These are phyloP conservation scores for Tripidium arundinaceum DNA, from an alignment of 202 grass and related monocot species.

Conservation along the genomic window DNA sequence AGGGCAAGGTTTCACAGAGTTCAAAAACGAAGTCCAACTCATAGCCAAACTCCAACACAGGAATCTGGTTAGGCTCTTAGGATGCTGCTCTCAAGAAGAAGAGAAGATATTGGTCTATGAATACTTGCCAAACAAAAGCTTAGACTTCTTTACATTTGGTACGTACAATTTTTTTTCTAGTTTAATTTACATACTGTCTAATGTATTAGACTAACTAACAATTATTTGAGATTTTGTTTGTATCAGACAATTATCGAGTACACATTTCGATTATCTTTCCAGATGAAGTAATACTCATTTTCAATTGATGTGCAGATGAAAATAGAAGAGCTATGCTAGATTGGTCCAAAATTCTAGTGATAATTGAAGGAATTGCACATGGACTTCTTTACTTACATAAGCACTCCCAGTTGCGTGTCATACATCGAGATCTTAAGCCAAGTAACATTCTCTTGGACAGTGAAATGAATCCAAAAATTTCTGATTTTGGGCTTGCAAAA, in stretches of 20 bases:
- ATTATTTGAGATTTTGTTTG: neutral
- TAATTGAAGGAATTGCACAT: constrained; percentile 44
- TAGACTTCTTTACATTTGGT: constrained; percentile 57
- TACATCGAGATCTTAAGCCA: constrained; percentile 32
- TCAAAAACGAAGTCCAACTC: constrained; percentile 62
- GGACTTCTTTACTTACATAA: constrained; percentile 36
- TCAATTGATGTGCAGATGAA: constrained; percentile 22
- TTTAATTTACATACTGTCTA: neutral
- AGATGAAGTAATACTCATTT: neutral
- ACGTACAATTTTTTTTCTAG: neutral
- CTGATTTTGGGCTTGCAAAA: constrained; percentile 44
- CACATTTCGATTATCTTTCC: neutral
- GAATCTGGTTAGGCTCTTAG: constrained; percentile 58
- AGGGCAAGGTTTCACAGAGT: constrained; percentile 52
- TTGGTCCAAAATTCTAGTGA: constrained; percentile 31
- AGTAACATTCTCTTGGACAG: constrained; percentile 38
- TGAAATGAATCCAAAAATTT: constrained; percentile 48
- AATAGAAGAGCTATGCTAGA: constrained; percentile 21
- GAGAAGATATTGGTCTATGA: constrained; percentile 60
- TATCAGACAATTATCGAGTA: neutral
- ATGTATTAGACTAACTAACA: neutral
- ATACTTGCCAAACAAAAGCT: constrained; percentile 61
- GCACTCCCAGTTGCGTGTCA: constrained; percentile 15
- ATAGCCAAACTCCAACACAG: constrained; percentile 64
- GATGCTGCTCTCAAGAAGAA: constrained; percentile 49